Conservation (phyloP, 306 rosid genomes). For the Carpinus viminea region DNA sequence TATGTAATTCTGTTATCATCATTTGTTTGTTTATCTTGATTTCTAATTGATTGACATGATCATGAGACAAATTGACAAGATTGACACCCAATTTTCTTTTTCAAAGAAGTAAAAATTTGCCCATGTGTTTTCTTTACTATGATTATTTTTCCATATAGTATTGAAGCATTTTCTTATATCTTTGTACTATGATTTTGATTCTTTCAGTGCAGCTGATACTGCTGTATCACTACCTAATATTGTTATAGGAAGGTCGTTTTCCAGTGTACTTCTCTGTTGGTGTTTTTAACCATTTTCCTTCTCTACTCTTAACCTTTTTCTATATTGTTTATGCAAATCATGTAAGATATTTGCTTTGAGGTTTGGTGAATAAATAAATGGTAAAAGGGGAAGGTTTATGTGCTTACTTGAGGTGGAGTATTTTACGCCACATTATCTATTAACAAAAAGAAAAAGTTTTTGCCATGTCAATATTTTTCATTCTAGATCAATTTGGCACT, state of each 20-base stretch:
- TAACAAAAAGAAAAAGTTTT: not conserved
- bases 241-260: not conserved
- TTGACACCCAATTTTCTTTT: not conserved
- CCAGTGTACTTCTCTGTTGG: too few relatives aligned
- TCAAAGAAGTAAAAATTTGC: not conserved
- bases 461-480: not conserved
- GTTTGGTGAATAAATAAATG: too few relatives aligned
- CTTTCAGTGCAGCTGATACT: not conserved
- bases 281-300: too few relatives aligned
- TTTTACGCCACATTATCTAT: not conserved
- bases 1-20: not conserved
- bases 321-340: too few relatives aligned
- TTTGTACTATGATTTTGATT: not conserved
- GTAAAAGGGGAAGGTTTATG: not conserved
- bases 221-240: slow-evolving; percentile 16
- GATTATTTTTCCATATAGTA: not conserved
- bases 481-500: not conserved
- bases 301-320: too few relatives aligned
- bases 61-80: not conserved
- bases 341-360: too few relatives aligned
- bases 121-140: not conserved
- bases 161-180: not conserved
- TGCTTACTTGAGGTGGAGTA: not conserved
- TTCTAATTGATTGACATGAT: not conserved
- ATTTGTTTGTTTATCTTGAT: not conserved